Evolutionary conservation across 305 asterid genomes (phyloP).

Genomic region (Coffea humblotiana): DNA sequence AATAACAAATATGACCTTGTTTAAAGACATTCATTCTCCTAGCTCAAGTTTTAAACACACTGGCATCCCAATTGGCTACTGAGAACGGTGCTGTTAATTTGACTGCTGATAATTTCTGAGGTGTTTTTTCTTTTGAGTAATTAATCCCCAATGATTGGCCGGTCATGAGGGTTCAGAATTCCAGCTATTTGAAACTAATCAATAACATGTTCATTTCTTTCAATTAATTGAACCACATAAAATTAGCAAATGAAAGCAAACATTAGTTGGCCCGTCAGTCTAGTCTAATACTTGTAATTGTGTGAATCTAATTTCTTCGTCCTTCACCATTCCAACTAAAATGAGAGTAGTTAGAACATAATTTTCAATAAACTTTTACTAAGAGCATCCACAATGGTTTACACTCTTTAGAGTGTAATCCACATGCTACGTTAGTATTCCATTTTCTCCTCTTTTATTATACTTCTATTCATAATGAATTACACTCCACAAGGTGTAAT

Average conservation of each 20-base stretch:
- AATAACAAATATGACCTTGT: constrained; percentile 5
- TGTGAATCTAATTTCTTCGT: not conserved
- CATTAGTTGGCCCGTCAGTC: not conserved
- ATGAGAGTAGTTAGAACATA: not conserved
- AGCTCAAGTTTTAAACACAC: not conserved
- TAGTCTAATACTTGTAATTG: not conserved
- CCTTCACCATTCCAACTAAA: not conserved
- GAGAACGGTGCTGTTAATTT: not conserved
- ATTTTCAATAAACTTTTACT: no score
- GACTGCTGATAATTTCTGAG: not conserved
- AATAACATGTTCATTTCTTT: not conserved
- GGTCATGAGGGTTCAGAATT: not conserved
- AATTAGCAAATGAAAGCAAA: not conserved
- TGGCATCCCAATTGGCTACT: not conserved
- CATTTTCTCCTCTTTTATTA: no score
- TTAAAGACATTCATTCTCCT: constrained; percentile 6
- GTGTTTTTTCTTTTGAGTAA: not conserved
- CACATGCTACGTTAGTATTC: no score
- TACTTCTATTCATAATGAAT: no score
- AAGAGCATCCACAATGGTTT: no score
- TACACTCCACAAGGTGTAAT: no score
- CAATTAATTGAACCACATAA: not conserved
- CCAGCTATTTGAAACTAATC: not conserved
- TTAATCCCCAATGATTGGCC: not conserved
- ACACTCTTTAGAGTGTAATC: no score